Evolutionary conservation across 2,329 filamentous ascomycete species (phyloP).

Genomic region (Colletotrichum magnum): DNA sequence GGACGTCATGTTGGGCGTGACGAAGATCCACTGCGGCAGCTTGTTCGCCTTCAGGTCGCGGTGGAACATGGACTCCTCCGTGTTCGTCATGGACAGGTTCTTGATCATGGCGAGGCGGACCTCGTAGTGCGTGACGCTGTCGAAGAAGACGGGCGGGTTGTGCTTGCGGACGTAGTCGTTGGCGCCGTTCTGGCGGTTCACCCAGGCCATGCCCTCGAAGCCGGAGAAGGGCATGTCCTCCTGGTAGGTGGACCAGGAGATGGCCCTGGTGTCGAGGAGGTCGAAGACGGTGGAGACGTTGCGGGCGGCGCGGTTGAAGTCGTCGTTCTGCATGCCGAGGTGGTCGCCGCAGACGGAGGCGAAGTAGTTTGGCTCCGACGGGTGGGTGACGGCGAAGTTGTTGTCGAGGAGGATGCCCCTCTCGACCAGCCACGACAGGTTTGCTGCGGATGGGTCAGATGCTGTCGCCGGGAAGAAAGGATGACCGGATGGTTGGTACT

Average conservation of each 20-base stretch:
- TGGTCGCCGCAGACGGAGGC: constrained; percentile 73
- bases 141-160: constrained; percentile 77
- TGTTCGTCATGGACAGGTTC: constrained; percentile 68
- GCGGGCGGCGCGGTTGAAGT: constrained; percentile 68
- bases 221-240: constrained; percentile 84
- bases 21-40: constrained; percentile 81
- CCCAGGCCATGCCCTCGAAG: constrained; percentile 74
- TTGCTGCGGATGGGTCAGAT: constrained; percentile 36
- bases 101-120: constrained; percentile 79
- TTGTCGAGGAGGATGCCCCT: constrained; percentile 51
- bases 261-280: constrained; percentile 74
- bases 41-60: constrained; percentile 73
- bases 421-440: constrained; percentile 47
- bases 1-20: constrained; percentile 82
- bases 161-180: constrained; percentile 90
- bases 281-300: constrained; percentile 79
- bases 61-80: constrained; percentile 70
- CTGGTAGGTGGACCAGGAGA: constrained; percentile 81
- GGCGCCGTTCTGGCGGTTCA: constrained; percentile 74
- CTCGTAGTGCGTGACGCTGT: constrained; percentile 71
- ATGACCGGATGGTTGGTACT: not conserved
- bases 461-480: not conserved
- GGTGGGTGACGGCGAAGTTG: constrained; percentile 71
- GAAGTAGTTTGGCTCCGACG: constrained; percentile 78
- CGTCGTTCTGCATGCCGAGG: constrained; percentile 74